Evolutionary conservation across 352 stramenopile genomes (phyloP), one percentile per base, ranked within the genome.

Genomic region (Globisporangium alternatum): DNA sequence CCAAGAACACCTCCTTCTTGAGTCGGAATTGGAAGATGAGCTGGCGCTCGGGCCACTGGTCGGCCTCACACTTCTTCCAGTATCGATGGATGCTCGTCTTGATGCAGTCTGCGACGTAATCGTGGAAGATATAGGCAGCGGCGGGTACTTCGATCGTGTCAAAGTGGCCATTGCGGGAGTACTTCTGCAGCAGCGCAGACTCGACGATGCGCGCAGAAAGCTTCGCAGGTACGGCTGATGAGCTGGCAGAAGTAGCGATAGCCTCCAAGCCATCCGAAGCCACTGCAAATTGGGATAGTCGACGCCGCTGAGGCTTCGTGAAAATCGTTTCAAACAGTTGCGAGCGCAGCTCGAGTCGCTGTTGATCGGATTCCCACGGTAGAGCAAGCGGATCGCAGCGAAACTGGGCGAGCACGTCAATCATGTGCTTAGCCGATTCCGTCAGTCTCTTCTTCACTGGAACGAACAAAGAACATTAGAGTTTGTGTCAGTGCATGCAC

Each of bases 151-250:
- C 74, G 9, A 90, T 70, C 47, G 71, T 74, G 37, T 91, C 86
- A 53, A 94, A 89, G 65, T 91, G 82, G 3, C 83, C 80, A 60
- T 94, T 93, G 44, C 86, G 79, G 0, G 83, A 90, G 54, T 88
- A 94, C 52, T 90, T 91, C 51, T 91, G 83, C 10, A 94, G 70
- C 61, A 94, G 62, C 25, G 76, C 77, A 0, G 83, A 85, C 10
- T 80, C 72, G 6, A 93, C 63, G 6, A 80, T 49, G 21, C 77
- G 80, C 2, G 88, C 56, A 49, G 68, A 78, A 9, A 88, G 65
- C 51, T 81, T 84, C 2, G 76, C 62, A 1, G 80, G 77, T 45
- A 84, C 37, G 30, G 22, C 51, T 10, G 44, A 56, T 30, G 37
- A 12, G 25, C 25, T 41, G 1, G 19, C 13, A 28, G 56, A 13